A percentile compares a stretch with the other conserved stretches of the same genome.
These are phyloP conservation scores for Dichotomopilus funicola DNA, from an alignment of 2,329 filamentous ascomycete species.

Conservation along the genomic window DNA sequence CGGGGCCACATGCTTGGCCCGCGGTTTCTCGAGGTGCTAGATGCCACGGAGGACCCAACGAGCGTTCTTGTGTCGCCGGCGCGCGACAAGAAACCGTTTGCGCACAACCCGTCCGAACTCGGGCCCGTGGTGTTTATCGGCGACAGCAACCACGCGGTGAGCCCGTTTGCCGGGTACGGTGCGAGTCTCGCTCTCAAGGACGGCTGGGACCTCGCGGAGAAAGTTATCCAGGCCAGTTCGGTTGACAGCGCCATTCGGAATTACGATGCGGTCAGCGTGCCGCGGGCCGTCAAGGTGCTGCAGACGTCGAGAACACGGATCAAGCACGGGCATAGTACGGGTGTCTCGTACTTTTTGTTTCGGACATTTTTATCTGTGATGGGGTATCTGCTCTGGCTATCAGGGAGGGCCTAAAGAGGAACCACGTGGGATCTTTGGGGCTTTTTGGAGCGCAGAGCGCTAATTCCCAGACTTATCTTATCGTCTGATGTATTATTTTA, in stretches of 20 bases:
- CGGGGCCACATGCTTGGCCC: slow-evolving; percentile 33
- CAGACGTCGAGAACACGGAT: neutral
- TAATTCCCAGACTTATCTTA: too few relatives aligned
- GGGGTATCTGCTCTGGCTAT: neutral
- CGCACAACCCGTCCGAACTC: slow-evolving; percentile 26
- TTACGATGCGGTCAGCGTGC: neutral
- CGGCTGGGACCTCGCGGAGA: slow-evolving; percentile 39
- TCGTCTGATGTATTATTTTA: too few relatives aligned
- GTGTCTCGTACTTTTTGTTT: neutral
- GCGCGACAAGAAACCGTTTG: slow-evolving; percentile 39
- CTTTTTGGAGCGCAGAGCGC: too few relatives aligned
- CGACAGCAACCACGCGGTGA: slow-evolving; percentile 45
- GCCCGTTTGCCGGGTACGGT: slow-evolving; percentile 43
- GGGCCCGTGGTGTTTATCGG: slow-evolving; percentile 39
- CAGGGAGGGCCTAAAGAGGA: neutral
- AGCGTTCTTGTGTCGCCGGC: slow-evolving; percentile 34
- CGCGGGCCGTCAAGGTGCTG: neutral
- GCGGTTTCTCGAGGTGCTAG: slow-evolving; percentile 35
- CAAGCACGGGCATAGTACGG: neutral
- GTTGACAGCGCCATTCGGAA: neutral
- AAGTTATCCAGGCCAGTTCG: neutral
- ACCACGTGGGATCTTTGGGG: neutral
- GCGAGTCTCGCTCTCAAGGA: slow-evolving; percentile 43
- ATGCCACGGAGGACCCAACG: slow-evolving; percentile 33
- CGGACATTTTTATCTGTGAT: neutral